Evolutionary conservation across 345 rosid genomes (phyloP).

Genomic region (Draba incana): DNA sequence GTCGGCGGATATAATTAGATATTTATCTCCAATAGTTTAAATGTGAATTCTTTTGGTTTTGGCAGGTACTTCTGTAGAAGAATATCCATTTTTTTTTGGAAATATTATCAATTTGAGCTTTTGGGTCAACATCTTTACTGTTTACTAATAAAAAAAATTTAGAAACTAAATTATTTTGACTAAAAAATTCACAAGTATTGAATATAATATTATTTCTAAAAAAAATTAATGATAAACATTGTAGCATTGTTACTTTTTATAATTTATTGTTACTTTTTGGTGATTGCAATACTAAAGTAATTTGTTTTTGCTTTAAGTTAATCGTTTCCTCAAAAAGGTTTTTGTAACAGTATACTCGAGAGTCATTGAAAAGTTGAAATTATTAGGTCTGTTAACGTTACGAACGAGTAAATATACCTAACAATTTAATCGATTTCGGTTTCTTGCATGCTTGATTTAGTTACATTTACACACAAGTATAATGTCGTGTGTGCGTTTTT

Average conservation of each 20-base stretch:
- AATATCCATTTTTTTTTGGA: not conserved
- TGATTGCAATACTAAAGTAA: not conserved
- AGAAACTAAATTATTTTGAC: not conserved
- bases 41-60: not conserved
- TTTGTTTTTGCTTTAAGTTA: slow-evolving; percentile 12
- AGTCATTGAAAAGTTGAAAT: slow-evolving; percentile 3
- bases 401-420: not conserved
- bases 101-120: not conserved
- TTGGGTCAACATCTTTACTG: not conserved
- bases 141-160: not conserved
- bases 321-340: not conserved
- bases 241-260: no score
- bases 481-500: slow-evolving; percentile 26
- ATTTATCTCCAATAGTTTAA: not conserved
- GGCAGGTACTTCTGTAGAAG: not conserved
- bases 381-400: slow-evolving; percentile 11
- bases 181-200: not conserved
- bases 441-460: slow-evolving; percentile 7
- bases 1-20: not conserved
- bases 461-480: slow-evolving; percentile 22
- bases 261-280: not conserved
- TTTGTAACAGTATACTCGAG: slow-evolving; percentile 1
- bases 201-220: not conserved
- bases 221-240: no score
- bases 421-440: slow-evolving; percentile 19